These are phyloP conservation scores for Paecilomyces dactylethromorphus DNA, from an alignment of 2,329 filamentous ascomycete species.

Conservation along the genomic window DNA sequence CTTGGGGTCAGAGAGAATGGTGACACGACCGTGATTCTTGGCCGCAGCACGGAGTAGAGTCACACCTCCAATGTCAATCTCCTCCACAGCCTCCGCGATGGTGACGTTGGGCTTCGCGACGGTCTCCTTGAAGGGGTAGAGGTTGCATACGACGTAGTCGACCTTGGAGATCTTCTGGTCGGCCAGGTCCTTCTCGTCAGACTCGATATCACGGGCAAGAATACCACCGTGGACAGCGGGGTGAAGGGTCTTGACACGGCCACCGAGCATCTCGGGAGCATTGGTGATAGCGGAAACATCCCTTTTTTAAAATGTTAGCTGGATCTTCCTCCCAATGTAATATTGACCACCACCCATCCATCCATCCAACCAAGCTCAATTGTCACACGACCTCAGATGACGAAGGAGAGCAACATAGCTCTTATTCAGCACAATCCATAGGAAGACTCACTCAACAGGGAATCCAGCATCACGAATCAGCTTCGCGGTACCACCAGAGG, in stretches of 20 bases:
- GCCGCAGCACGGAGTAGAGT: constrained; percentile 93
- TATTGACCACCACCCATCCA: neutral
- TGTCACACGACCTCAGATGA: neutral
- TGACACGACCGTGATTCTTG: constrained; percentile 95
- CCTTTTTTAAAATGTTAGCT: constrained; percentile 39
- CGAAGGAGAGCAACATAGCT: neutral
- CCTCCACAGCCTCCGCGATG: constrained; percentile 92
- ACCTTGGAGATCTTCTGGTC: constrained; percentile 94
- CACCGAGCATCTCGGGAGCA: constrained; percentile 93
- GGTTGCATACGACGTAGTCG: constrained; percentile 94
- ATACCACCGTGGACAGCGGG: constrained; percentile 82
- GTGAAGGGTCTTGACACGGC: constrained; percentile 91
- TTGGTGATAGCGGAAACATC: constrained; percentile 97
- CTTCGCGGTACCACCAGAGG: constrained; percentile 89
- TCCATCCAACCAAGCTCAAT: neutral
- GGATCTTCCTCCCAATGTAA: neutral
- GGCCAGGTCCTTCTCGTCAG: constrained; percentile 93
- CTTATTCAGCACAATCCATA: neutral
- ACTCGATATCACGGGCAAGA: constrained; percentile 85
- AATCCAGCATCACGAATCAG: constrained; percentile 97
- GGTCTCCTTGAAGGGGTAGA: constrained; percentile 99
- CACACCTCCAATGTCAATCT: constrained; percentile 97
- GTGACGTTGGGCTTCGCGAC: constrained; percentile 96
- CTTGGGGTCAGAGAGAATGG: constrained; percentile 86
- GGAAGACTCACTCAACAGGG: constrained; percentile 70